These are phyloP conservation scores for Atkinsonella hypoxylon DNA, from an alignment of 2,329 filamentous ascomycete species.

Conservation along the genomic window DNA sequence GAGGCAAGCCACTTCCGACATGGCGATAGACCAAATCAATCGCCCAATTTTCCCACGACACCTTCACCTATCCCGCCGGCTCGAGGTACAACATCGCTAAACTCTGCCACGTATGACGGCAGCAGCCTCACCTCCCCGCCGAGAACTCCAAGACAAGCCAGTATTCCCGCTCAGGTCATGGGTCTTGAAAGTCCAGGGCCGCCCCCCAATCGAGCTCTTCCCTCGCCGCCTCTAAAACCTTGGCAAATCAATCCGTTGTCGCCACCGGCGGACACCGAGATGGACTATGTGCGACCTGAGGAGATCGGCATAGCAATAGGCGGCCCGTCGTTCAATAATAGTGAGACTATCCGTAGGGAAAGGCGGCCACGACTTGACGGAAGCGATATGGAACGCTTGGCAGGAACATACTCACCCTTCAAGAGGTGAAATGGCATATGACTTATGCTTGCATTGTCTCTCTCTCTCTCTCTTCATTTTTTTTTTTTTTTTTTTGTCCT, in stretches of 20 bases:
- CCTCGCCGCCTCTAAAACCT: conserved; percentile 15
- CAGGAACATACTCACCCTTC: conserved; percentile 5
- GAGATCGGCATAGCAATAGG: conserved; percentile 5
- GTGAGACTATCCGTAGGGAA: neutral
- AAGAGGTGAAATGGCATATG: neutral
- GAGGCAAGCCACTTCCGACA: neutral
- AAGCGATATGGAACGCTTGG: conserved; percentile 9
- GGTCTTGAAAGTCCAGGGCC: conserved; percentile 25
- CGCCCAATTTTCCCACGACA: neutral
- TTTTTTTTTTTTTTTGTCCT: neutral
- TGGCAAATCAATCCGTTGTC: conserved; percentile 5
- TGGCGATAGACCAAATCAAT: neutral
- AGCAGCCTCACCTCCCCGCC: conserved; percentile 1
- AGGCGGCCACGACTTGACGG: conserved; percentile 13
- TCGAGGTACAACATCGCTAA: neutral
- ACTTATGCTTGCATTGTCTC: too few species aligned
- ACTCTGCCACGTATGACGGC: neutral
- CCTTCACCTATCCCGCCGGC: neutral
- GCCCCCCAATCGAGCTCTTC: conserved; percentile 32
- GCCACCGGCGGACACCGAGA: neutral
- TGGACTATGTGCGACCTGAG: neutral
- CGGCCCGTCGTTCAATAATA: neutral
- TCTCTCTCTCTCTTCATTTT: too few species aligned
- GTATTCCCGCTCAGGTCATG: conserved; percentile 8
- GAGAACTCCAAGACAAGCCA: conserved; percentile 1